Base-by-base conservation (phyloP, 768 basidiomycete genomes). In the Tylopilus subfusipes region DNA sequence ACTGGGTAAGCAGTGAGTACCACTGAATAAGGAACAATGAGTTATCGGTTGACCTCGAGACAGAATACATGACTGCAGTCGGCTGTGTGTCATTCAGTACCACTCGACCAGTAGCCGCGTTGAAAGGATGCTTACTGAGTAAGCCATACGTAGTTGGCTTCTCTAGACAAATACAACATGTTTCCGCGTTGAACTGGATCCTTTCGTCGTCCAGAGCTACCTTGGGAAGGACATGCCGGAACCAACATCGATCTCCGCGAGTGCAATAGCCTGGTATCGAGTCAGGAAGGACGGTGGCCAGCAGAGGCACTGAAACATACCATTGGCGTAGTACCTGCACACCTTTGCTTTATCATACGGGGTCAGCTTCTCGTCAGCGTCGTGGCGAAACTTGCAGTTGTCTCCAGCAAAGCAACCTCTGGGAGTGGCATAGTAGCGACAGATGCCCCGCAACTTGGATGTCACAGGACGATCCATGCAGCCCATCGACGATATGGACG, bases 21-120 rank as follows among this genome's bases (percentile, higher is more conserved):
- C 38, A 55, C 44, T 50, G 30, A 46, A 48, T 25, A 22, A 22
- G 19, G 16, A 39, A 42, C 25, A 43, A 11, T 19, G 22, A 34
- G 12, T 42, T 45, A 48, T 44, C 31, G 21, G 43, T 78, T 54
- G 65, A 90, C 89, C 55, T 79, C 68, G 34, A 87, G 75, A 66
- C 90, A 93, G 68, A 90, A 92, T 45, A 89, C 73, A 68, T 93
- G 90, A 56, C 79, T 85, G 65, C 90, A 93, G 30, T 82, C 84
- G 21, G 69, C 88, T 90, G 56, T 12, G 47, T 19, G 31, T 8
- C 16, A 42, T 47, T 58, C n/a, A 64, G 55, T 51, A 36, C 36
- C 31, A 30, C 31, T 53, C 10, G 33, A 55, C 9, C 25, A 27
- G 30, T n/a, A 11, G 18, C 4, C 27, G 44, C 11, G 29, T 19